A percentile compares a stretch with the other conserved stretches of the same genome.
These are phyloP conservation scores for Monosporascus sp. DNA, from an alignment of 2,329 filamentous ascomycete genomes.

Conservation along the genomic window DNA sequence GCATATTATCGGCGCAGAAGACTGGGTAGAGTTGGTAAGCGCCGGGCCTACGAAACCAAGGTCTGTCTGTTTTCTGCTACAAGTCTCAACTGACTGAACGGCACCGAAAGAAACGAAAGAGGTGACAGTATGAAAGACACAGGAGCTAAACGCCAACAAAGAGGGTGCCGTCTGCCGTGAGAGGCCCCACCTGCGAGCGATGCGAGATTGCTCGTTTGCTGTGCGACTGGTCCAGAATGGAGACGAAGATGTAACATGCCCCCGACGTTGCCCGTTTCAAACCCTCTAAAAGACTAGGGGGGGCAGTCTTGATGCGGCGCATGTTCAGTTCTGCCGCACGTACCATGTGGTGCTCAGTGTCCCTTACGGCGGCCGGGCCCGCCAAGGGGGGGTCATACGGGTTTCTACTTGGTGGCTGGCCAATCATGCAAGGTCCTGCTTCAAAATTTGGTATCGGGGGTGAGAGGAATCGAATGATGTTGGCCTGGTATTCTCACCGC, in stretches of 20 bases:
- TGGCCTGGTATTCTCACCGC: slow-evolving; percentile 13
- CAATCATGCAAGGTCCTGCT: slow-evolving; percentile 9
- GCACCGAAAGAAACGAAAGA: slow-evolving; percentile 10
- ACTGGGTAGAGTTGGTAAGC: slow-evolving; percentile 21
- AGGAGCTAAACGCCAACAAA: too few relatives aligned
- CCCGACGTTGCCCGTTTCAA: slow-evolving; percentile 25
- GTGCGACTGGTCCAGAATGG: slow-evolving; percentile 6
- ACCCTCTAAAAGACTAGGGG: slow-evolving; percentile 10
- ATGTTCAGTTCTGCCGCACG: slow-evolving; percentile 3
- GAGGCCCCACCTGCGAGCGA: slow-evolving; percentile 5
- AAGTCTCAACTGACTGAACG: slow-evolving; percentile 7
- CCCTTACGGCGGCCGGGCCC: too few relatives aligned
- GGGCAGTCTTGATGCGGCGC: slow-evolving; percentile 6
- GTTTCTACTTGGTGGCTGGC: slow-evolving; percentile 1
- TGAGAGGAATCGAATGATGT: slow-evolving; percentile 14
- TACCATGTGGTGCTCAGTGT: slow-evolving; percentile 1
- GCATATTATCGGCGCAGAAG: slow-evolving; percentile 9
- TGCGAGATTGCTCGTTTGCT: not conserved
- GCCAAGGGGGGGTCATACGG: too few relatives aligned
- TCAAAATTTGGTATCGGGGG: slow-evolving; percentile 9
- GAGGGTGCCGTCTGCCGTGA: too few relatives aligned
- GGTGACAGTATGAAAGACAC: not conserved
- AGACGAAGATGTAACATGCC: slow-evolving; percentile 10
- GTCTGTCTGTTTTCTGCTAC: not conserved
- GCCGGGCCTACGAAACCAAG: slow-evolving; percentile 12